A percentile compares a stretch with the other conserved stretches of the same genome.
Conservation (phyloP, 805 yeast species). For the Limtongia smithiae region DNA sequence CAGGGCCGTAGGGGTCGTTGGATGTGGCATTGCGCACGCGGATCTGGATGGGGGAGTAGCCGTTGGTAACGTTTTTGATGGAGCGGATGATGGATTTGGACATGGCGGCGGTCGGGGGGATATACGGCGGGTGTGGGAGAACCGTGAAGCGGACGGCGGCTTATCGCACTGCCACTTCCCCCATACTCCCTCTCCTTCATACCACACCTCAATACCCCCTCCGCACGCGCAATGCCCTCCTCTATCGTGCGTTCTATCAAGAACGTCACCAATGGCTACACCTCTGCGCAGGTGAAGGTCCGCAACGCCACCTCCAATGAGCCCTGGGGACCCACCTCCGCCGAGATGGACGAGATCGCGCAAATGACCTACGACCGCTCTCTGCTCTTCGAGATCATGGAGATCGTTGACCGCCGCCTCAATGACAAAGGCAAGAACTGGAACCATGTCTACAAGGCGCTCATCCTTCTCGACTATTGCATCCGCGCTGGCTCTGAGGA, state of each 20-base stretch:
- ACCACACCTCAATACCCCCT: neutral
- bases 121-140: neutral
- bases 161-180: neutral
- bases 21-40: slow-evolving; percentile 64
- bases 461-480: slow-evolving; percentile 82
- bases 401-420: slow-evolving; percentile 83
- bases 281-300: slow-evolving; percentile 78
- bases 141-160: neutral
- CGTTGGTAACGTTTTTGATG: slow-evolving; percentile 76
- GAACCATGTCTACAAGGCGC: slow-evolving; percentile 91
- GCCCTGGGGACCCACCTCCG: slow-evolving; percentile 74
- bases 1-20: slow-evolving; percentile 83
- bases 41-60: slow-evolving; percentile 83
- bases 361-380: slow-evolving; percentile 60
- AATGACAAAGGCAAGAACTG: slow-evolving; percentile 96
- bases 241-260: slow-evolving; percentile 40
- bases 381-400: slow-evolving; percentile 79
- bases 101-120: slow-evolving; percentile 5
- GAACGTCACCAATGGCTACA: slow-evolving; percentile 86
- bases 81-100: slow-evolving; percentile 25
- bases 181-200: neutral
- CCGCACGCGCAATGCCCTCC: slow-evolving; percentile 11
- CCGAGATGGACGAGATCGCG: slow-evolving; percentile 80
- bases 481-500: slow-evolving; percentile 83
- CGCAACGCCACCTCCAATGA: slow-evolving; percentile 92